Conservation (phyloP, 345 rosid species). For the Populus alba region DNA sequence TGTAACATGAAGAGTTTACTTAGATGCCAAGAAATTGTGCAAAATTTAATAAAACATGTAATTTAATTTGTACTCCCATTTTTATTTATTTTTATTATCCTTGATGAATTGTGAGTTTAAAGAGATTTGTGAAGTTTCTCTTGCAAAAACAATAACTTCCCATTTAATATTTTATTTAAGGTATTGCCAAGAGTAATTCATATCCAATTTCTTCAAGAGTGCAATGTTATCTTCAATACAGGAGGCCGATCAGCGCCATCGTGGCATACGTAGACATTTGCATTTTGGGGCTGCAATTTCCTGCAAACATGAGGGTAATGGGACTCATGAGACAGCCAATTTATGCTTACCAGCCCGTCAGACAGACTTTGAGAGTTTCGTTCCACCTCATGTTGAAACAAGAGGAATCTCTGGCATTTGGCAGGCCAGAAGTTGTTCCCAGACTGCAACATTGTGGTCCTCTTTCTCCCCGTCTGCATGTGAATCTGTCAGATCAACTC, state of each 20-base stretch:
- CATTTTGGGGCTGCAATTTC: conserved; percentile 27
- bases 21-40: background rate
- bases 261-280: conserved; percentile 34
- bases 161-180: background rate
- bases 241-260: conserved; percentile 23
- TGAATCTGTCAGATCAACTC: conserved; percentile 5
- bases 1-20: background rate
- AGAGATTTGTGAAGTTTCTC: background rate
- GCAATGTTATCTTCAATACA: background rate
- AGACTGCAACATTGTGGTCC: background rate
- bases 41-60: background rate
- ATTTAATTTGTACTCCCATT: background rate
- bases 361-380: background rate
- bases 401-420: conserved; percentile 1
- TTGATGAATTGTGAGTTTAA: background rate
- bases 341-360: conserved; percentile 1
- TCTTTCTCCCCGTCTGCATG: conserved; percentile 17
- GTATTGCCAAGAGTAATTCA: background rate
- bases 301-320: background rate
- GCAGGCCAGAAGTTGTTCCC: conserved; percentile 5
- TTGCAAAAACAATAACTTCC: background rate
- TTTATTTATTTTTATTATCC: background rate
- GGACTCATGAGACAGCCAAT: conserved; percentile 2
- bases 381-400: conserved; percentile 11
- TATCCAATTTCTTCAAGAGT: background rate